Conservation (phyloP, 2,329 filamentous ascomycete genomes). For the Paraconiothyrium brasiliense region DNA sequence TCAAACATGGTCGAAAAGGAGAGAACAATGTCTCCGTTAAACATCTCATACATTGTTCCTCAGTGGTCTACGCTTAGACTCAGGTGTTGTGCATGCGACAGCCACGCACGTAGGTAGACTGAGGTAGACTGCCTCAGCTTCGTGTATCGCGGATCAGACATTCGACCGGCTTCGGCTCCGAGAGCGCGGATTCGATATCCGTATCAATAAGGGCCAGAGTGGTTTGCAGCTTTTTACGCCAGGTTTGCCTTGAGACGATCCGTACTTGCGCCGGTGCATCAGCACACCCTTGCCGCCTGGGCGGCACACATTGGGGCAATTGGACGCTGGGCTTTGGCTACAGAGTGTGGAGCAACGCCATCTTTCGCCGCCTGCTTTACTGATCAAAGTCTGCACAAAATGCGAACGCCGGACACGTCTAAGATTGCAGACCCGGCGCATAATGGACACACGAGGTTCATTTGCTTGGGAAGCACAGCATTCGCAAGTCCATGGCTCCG, state of each 20-base stretch:
- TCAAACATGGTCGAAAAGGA: constrained; percentile 29
- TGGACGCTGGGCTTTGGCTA: constrained; percentile 40
- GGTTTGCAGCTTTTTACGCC: constrained; percentile 20
- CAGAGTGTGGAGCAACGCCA: constrained; percentile 39
- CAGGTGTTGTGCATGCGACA: background rate
- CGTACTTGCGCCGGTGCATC: constrained; percentile 30
- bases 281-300: constrained; percentile 35
- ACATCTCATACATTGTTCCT: background rate
- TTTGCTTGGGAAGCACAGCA: constrained; percentile 21
- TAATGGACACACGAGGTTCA: constrained; percentile 10
- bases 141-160: background rate
- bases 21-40: constrained; percentile 26
- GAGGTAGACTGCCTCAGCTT: constrained; percentile 9
- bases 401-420: constrained; percentile 12
- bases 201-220: constrained; percentile 20
- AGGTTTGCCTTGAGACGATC: constrained; percentile 34
- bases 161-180: constrained; percentile 32
- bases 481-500: constrained; percentile 22
- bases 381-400: constrained; percentile 35
- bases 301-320: constrained; percentile 30
- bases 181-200: constrained; percentile 34
- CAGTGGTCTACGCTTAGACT: background rate
- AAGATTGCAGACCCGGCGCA: constrained; percentile 4
- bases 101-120: background rate
- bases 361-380: constrained; percentile 34